Base-by-base conservation (phyloP, 2,329 filamentous ascomycete genomes). In the Pseudocercospora vitis region DNA sequence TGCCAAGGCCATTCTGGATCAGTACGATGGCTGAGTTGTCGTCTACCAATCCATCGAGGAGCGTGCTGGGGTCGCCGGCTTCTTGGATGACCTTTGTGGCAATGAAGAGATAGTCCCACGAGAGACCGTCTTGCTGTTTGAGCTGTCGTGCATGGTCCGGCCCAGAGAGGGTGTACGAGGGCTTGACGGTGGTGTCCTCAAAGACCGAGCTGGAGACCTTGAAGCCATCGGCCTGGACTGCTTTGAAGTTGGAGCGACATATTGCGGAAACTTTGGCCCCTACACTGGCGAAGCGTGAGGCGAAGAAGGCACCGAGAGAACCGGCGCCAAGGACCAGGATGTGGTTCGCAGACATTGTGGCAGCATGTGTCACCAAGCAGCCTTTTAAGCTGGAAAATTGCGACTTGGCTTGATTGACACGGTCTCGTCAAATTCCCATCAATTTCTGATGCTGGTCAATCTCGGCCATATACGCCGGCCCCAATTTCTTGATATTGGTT, bases 1-100 rank as follows among this genome's bases (percentile, higher is more conserved):
- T 83, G n/a, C 84, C 84, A n/a, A 88, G 76, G 14, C 85, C 85
- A 65, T 88, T 88, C 68, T 88, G 85, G 56, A 88, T 84, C 52
- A 88, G 74, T 12, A 87, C 82, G 57, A 88, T 80, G 35, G 78
- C 78, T 1, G 83, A 81, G 29, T 68, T 64, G 2, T 76, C 70
- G 0, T 74, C 71, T 11, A 88, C 79, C 3, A 87, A 73, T 0
- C 83, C 81, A 24, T 81, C 78, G 40, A 87, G 78, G 50, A 84
- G 77, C 18, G 72, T 75, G 1, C 83, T 80, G 63, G 86, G 84
- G 56, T 78, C 76, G 65, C 83, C 81, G 14, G 80, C 76, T 66
- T 87, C 84, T 0, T 84, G 84, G 12, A 88, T 74, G 0, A 84
- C 84, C 68, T 88, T 88, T 16, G 85, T 88, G 12, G 83, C 85